Evolutionary conservation across 306 rosid species (phyloP).

Genomic region (Rubus parviflorus): DNA sequence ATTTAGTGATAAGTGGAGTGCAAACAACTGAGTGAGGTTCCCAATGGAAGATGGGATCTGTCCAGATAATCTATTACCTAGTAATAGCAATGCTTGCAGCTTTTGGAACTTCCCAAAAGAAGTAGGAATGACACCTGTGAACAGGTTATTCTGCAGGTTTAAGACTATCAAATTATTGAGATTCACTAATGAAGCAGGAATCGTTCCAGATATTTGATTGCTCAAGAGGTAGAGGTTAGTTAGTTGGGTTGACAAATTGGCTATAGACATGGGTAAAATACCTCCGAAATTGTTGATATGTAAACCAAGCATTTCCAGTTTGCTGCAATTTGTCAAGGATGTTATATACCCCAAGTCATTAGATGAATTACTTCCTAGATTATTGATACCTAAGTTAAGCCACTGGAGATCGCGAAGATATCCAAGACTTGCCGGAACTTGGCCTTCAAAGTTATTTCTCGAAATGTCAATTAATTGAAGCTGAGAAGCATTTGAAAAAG

Average conservation of each 20-base stretch:
- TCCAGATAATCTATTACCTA: slow-evolving; percentile 31
- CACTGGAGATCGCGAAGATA: background rate
- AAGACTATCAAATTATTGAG: slow-evolving; percentile 9
- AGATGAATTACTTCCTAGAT: slow-evolving; percentile 30
- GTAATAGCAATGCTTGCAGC: background rate
- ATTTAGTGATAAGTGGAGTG: slow-evolving; percentile 1
- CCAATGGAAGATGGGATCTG: slow-evolving; percentile 23
- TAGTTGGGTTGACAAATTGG: slow-evolving; percentile 38
- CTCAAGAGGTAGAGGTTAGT: background rate
- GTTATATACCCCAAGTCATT: slow-evolving; percentile 35
- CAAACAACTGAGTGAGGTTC: slow-evolving; percentile 27
- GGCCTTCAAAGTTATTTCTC: slow-evolving; percentile 8
- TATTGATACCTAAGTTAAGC: background rate
- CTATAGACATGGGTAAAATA: slow-evolving; percentile 24
- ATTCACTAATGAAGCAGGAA: slow-evolving; percentile 30
- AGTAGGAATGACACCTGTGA: slow-evolving; percentile 28
- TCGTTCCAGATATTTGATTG: slow-evolving; percentile 27
- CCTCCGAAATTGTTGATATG: slow-evolving; percentile 46
- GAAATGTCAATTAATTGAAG: background rate
- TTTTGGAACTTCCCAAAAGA: slow-evolving; percentile 25
- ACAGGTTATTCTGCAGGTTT: background rate
- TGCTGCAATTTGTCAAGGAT: slow-evolving; percentile 32
- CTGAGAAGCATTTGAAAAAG: slow-evolving; percentile 35
- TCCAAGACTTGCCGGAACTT: slow-evolving; percentile 26
- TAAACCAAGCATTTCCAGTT: background rate